These are phyloP conservation scores for Termitomyces sp. DNA, from an alignment of 768 basidiomycete genomes.

Conservation along the genomic window DNA sequence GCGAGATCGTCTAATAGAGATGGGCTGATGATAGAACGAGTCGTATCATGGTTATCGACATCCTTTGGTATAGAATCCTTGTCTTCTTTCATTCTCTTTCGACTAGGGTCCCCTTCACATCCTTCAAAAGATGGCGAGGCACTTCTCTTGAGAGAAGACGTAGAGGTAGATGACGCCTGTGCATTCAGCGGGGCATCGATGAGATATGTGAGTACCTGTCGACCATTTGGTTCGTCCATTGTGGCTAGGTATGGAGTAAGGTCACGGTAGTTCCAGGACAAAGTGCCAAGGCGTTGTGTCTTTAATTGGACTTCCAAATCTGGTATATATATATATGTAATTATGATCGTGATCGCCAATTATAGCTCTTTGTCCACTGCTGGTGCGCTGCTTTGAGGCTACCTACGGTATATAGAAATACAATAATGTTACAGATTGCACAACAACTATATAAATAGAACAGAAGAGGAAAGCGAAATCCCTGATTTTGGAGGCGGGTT, in stretches of 20 bases:
- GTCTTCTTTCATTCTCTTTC: slow-evolving; percentile 58
- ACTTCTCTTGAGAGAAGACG: slow-evolving; percentile 46
- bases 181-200: slow-evolving; percentile 14
- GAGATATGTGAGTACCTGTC: slow-evolving; percentile 12
- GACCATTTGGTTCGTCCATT: slow-evolving; percentile 11
- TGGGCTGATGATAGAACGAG: slow-evolving; percentile 10
- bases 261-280: slow-evolving; percentile 15
- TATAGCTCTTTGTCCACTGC: slow-evolving; percentile 7
- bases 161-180: slow-evolving; percentile 6
- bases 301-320: slow-evolving; percentile 17
- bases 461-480: slow-evolving; percentile 22
- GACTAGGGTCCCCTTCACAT: slow-evolving; percentile 36
- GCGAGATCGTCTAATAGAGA: slow-evolving; percentile 55
- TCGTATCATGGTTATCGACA: slow-evolving; percentile 2
- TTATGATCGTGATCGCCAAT: slow-evolving; percentile 11
- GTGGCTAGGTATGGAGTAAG: slow-evolving; percentile 1
- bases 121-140: slow-evolving; percentile 56
- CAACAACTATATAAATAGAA: slow-evolving; percentile 12
- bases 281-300: slow-evolving; percentile 14
- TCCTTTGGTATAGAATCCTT: slow-evolving; percentile 12
- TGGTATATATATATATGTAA: slow-evolving; percentile 5
- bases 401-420: slow-evolving; percentile 6
- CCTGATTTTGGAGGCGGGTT: slow-evolving; percentile 33
- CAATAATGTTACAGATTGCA: slow-evolving; percentile 1
- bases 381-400: neutral